phyloP scores from a whole-genome alignment of 2,329 filamentous ascomycete genomes.

The Talaromyces sp. region DNA sequence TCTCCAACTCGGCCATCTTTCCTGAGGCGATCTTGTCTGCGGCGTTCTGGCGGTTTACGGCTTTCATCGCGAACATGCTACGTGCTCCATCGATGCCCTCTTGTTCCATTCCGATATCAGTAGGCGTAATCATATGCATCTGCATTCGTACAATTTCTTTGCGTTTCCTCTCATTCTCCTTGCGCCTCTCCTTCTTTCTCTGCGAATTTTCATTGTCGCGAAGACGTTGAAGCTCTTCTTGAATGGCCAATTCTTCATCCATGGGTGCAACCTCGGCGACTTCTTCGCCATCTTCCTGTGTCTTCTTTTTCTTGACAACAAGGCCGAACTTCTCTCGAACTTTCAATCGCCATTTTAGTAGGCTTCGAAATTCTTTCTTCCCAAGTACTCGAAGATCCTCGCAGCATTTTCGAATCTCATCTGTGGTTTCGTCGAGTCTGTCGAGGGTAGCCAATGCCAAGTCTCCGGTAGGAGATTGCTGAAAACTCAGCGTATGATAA shows the following conservation, averaged over 20 bases:
- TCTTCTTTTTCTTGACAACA: constrained; percentile 64
- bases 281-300: constrained; percentile 60
- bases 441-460: constrained; percentile 81
- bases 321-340: constrained; percentile 90
- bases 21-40: constrained; percentile 68
- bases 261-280: constrained; percentile 80
- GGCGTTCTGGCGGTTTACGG: constrained; percentile 71
- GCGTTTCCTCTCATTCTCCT: constrained; percentile 89
- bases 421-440: constrained; percentile 79
- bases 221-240: constrained; percentile 78
- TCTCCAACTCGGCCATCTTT: constrained; percentile 65
- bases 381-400: constrained; percentile 84
- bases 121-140: constrained; percentile 92
- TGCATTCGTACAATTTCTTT: constrained; percentile 96
- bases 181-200: constrained; percentile 78
- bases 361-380: constrained; percentile 85
- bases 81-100: constrained; percentile 72
- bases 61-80: constrained; percentile 80
- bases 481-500: constrained; percentile 79
- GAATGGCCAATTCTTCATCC: constrained; percentile 90
- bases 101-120: constrained; percentile 93
- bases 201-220: constrained; percentile 72
- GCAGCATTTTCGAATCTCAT: constrained; percentile 75
- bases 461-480: constrained; percentile 74
- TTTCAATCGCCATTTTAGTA: constrained; percentile 84